Evolutionary conservation across 192 early-diverging fungal genomes (phyloP).

Genomic region (Paraglomus brasilianum): DNA sequence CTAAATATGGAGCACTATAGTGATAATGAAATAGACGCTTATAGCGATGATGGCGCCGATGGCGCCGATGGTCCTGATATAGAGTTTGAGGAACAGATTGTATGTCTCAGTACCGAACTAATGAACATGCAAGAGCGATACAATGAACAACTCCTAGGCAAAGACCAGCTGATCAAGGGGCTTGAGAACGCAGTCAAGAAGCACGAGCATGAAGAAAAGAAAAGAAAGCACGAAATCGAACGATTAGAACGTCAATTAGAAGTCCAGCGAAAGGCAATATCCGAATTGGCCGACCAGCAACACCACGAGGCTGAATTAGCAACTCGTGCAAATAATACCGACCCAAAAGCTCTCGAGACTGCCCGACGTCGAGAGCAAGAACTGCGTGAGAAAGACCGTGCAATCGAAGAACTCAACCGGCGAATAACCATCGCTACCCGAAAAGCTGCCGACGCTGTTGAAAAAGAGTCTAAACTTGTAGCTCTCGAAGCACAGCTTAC

Average conservation of each 20-base stretch:
- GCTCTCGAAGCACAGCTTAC: conserved; percentile 2
- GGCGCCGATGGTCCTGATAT: not conserved
- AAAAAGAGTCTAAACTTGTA: conserved; percentile 10
- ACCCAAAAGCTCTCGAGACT: not conserved
- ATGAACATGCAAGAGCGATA: conserved; percentile 14
- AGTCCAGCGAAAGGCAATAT: conserved; percentile 15
- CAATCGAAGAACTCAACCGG: conserved; percentile 2
- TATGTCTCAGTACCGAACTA: not conserved
- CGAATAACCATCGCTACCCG: not conserved
- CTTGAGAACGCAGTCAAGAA: conserved; percentile 11
- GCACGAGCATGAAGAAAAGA: conserved; percentile 5
- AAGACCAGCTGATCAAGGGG: conserved; percentile 16
- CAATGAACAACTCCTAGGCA: conserved; percentile 18
- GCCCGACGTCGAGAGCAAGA: conserved; percentile 1
- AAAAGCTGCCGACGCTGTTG: not conserved
- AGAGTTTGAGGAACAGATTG: conserved; percentile 21
- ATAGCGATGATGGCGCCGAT: conserved; percentile 10
- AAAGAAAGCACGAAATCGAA: not conserved
- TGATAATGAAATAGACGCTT: conserved; percentile 5
- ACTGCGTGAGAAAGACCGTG: conserved; percentile 4
- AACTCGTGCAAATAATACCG: not conserved
- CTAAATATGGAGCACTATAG: not conserved
- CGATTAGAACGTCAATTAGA: conserved; percentile 19
- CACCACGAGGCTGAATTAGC: not conserved
- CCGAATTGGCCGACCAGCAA: conserved; percentile 14